These are phyloP conservation scores for Endoconidiophora polonica DNA, from an alignment of 2,329 filamentous ascomycete genomes.

Conservation along the genomic window DNA sequence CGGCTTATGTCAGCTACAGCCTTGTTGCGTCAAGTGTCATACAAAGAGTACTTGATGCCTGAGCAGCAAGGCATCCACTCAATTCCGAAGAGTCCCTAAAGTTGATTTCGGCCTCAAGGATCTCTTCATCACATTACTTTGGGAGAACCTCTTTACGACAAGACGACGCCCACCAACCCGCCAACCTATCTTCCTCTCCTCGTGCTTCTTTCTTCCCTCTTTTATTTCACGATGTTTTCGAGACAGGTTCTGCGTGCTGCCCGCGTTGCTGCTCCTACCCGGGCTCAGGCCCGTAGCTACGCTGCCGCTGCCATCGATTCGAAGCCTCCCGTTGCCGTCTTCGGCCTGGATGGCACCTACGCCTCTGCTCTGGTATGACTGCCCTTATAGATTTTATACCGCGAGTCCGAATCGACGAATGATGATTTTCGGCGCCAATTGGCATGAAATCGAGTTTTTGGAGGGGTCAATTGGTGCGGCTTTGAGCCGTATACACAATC, in stretches of 20 bases:
- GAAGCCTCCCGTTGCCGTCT: conserved; percentile 80
- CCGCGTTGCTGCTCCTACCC: conserved; percentile 43
- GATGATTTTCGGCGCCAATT: not conserved
- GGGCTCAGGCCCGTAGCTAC: conserved; percentile 55
- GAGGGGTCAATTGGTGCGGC: not conserved
- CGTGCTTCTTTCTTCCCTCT: conserved; percentile 5
- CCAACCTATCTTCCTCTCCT: conserved; percentile 18
- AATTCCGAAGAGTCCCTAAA: conserved; percentile 12
- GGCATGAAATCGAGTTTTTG: not conserved
- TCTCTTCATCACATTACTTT: conserved; percentile 8
- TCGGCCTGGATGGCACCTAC: conserved; percentile 95
- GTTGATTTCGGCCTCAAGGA: conserved; percentile 7
- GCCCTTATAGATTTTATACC: not conserved
- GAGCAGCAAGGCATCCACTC: conserved; percentile 12
- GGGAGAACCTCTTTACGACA: conserved; percentile 13
- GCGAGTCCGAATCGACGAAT: not conserved
- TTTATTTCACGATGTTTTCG: conserved; percentile 32
- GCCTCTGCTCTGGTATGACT: conserved; percentile 85
- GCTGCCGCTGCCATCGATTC: conserved; percentile 53
- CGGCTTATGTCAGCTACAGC: conserved; percentile 11
- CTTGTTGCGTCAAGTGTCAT: conserved; percentile 1
- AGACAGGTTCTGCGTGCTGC: conserved; percentile 41
- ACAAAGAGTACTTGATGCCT: conserved; percentile 6
- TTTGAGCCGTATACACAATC: not conserved
- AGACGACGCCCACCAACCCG: conserved; percentile 15